Base-by-base conservation (phyloP, 2,329 filamentous ascomycete genomes). In the Rutstroemia sydowiana region DNA sequence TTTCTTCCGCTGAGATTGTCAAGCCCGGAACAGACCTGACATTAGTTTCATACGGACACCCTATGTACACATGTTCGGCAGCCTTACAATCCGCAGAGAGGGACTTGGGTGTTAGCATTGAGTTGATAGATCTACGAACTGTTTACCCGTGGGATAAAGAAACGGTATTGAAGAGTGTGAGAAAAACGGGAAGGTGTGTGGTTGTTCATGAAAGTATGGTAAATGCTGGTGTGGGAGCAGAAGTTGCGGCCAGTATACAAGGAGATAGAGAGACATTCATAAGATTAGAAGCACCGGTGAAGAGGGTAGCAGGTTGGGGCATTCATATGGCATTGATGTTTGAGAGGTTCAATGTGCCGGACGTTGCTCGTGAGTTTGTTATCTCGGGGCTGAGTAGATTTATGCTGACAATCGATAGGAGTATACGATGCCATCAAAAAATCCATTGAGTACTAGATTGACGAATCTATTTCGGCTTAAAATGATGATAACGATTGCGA, bases 191-290 rank as follows among this genome's bases (percentile, higher is more conserved):
- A 0, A 70, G 82, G 53, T 83, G 82, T 23, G 73, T 88, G 21
- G 78, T 88, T 1, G 85, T 88, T 1, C 85, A 88, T 63, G 85
- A 88, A 65, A 86, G 83, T 53, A 87, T 87, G 82, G 74, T 84
- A 56, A 87, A 87, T 63, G 82, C 82, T 11, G 85, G 85, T 16
- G 79, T 88, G 14, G 85, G 85, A 11, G 84, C 85, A 2, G 84
- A 88, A 59, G 78, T 88, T 5, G 83, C 85, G 10, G 82, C 84
- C 2, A 85, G 81, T 7, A 82, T 88, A 37, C 84, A 88, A 64
- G 82, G 86, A 55, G 65, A 68, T 48, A 63, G 63, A 40, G 75
- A 75, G 26, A 83, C 82, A 1, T 88, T 88, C 60, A 67, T 87
- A 55, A 74, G 77, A 7, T 65, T 88, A 4, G 84, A 88, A 58